These are phyloP conservation scores for Diaporthe helianthi DNA, from an alignment of 2,329 filamentous ascomycete genomes.

Conservation along the genomic window DNA sequence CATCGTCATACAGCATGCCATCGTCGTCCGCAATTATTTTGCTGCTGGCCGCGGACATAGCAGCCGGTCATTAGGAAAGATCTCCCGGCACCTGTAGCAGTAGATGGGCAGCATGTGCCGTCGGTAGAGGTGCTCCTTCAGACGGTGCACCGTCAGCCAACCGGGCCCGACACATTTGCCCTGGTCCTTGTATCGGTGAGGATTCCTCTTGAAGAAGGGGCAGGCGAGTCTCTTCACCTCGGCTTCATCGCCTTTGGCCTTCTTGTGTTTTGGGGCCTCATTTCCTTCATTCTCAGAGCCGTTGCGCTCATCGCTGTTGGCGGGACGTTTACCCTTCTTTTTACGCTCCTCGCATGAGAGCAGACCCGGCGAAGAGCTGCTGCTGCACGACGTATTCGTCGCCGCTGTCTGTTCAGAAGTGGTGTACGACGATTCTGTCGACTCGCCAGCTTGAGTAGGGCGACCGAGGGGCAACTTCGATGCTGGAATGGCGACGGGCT, in stretches of 20 bases:
- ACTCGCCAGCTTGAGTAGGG: neutral
- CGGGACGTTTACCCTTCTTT: constrained; percentile 14
- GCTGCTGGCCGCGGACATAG: constrained; percentile 11
- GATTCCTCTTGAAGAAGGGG: constrained; percentile 36
- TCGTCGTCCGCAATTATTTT: neutral
- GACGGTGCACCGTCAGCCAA: constrained; percentile 33
- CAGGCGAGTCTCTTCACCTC: constrained; percentile 34
- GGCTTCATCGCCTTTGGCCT: constrained; percentile 11
- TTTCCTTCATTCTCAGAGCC: constrained; percentile 2
- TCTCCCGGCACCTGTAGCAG: constrained; percentile 33
- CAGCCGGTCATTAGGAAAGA: constrained; percentile 27
- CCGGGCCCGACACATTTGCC: constrained; percentile 35
- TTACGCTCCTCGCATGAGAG: constrained; percentile 19
- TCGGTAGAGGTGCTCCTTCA: constrained; percentile 37
- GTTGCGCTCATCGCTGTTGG: constrained; percentile 1
- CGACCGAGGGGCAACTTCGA: neutral
- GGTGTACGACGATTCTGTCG: constrained; percentile 13
- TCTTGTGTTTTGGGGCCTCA: constrained; percentile 18
- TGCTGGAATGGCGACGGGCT: neutral
- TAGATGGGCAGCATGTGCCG: constrained; percentile 33
- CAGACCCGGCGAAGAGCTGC: neutral
- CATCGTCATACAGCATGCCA: constrained; percentile 3
- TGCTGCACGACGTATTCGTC: constrained; percentile 5
- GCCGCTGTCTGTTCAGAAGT: neutral
- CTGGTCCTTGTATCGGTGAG: constrained; percentile 28